These are phyloP conservation scores for Ceratocystis alfenasii DNA, from an alignment of 2,329 filamentous ascomycete genomes.

Conservation along the genomic window DNA sequence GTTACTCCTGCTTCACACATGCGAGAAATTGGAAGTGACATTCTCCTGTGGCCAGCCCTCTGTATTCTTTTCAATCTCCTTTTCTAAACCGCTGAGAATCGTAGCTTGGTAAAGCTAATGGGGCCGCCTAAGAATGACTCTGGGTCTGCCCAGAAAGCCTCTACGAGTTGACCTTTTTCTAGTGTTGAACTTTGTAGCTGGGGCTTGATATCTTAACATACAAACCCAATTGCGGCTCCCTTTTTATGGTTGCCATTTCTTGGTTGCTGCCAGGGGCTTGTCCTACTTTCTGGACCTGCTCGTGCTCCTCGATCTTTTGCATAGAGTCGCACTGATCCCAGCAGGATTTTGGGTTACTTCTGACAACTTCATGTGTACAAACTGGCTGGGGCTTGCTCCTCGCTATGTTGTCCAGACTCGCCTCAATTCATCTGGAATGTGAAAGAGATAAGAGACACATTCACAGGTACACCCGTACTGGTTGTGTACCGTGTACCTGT, in stretches of 20 bases:
- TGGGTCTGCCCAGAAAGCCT: too few species aligned
- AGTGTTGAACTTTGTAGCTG: not conserved
- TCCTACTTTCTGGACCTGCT: not conserved
- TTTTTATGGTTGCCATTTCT: not conserved
- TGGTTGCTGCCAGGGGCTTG: not conserved
- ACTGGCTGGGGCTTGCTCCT: not conserved
- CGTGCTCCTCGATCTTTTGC: not conserved
- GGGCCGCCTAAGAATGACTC: too few species aligned
- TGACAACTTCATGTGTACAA: not conserved
- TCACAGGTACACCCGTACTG: not conserved
- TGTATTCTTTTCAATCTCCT: too few species aligned
- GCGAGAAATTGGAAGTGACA: too few species aligned
- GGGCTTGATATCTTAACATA: too few species aligned
- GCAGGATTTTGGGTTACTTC: constrained; percentile 8
- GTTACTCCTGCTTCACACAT: too few species aligned
- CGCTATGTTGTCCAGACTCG: not conserved
- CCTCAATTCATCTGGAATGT: not conserved
- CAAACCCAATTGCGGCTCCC: too few species aligned
- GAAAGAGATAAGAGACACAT: not conserved
- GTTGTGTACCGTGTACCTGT: not conserved
- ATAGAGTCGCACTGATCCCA: not conserved
- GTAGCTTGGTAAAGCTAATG: too few species aligned
- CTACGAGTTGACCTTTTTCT: not conserved
- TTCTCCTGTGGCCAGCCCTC: too few species aligned
- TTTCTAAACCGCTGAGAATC: too few species aligned